Evolutionary conservation across 352 stramenopile species (phyloP).

Genomic region (Phytophthora multivora): DNA sequence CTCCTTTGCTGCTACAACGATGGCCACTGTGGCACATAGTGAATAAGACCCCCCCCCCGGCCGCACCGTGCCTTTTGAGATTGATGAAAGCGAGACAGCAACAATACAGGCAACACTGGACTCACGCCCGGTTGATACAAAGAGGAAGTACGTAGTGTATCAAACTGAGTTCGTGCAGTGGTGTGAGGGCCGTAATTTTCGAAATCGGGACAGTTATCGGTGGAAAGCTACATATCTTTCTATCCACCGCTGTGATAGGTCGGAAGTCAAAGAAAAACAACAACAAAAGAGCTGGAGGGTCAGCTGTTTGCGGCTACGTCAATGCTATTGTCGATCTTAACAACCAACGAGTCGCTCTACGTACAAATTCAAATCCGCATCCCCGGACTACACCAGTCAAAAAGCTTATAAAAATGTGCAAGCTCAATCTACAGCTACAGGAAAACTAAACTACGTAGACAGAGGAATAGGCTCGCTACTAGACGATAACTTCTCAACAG

Average conservation of each 20-base stretch:
- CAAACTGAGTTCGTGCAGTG: slow-evolving; percentile 19
- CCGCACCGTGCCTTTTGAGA: not conserved
- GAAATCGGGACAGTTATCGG: slow-evolving; percentile 4
- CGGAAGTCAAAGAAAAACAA: slow-evolving; percentile 19
- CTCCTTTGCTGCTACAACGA: slow-evolving; percentile 1
- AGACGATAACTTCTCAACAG: not conserved
- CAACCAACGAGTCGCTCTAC: slow-evolving; percentile 10
- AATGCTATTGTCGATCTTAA: slow-evolving; percentile 15
- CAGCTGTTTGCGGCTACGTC: slow-evolving; percentile 10
- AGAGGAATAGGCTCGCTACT: slow-evolving; percentile 8
- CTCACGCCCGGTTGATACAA: too few species aligned
- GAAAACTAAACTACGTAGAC: slow-evolving; percentile 11
- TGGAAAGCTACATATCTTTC: slow-evolving; percentile 16
- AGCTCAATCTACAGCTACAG: slow-evolving; percentile 10
- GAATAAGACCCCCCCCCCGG: too few species aligned
- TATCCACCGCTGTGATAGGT: not conserved
- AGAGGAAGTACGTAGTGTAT: slow-evolving; percentile 13
- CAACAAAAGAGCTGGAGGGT: slow-evolving; percentile 1
- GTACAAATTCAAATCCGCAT: slow-evolving; percentile 11
- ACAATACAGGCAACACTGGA: slow-evolving; percentile 15
- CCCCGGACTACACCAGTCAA: slow-evolving; percentile 10
- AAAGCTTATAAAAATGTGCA: too few species aligned
- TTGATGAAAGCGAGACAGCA: slow-evolving; percentile 12
- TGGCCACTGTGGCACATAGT: not conserved
- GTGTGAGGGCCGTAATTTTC: not conserved